These are phyloP conservation scores for Pseudonitzschia pungens DNA, from an alignment of 108 stramenopile genomes.

Conservation along the genomic window DNA sequence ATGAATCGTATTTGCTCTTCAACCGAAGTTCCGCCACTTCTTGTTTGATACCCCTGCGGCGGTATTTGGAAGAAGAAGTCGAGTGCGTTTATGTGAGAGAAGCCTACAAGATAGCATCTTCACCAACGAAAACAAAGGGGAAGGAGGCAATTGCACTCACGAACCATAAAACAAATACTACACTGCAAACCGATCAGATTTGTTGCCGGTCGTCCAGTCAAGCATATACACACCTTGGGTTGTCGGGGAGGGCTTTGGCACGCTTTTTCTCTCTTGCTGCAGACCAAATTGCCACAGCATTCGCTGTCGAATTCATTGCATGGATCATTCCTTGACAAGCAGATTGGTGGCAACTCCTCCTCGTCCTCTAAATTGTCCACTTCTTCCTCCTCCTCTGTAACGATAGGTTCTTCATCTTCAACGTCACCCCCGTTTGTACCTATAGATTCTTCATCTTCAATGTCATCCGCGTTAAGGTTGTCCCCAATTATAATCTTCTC, in stretches of 20 bases:
- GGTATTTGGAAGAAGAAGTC: too few species aligned
- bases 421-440: not conserved
- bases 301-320: not conserved
- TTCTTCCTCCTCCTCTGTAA: not conserved
- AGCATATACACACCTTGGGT: not conserved
- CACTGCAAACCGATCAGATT: too few species aligned
- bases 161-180: too few species aligned
- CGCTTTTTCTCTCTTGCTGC: not conserved
- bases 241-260: not conserved
- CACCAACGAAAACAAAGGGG: too few species aligned
- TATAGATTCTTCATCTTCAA: not conserved
- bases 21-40: not conserved
- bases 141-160: too few species aligned
- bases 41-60: too few species aligned
- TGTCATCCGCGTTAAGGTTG: not conserved
- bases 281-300: not conserved
- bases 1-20: not conserved
- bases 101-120: too few species aligned
- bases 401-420: not conserved
- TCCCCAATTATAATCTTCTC: not conserved
- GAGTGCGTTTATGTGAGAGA: too few species aligned
- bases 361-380: not conserved
- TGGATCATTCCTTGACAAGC: not conserved
- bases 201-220: not conserved
- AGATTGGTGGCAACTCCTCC: not conserved